Conservation (phyloP, 2,329 filamentous ascomycete species). For the Aspergillus sp. region DNA sequence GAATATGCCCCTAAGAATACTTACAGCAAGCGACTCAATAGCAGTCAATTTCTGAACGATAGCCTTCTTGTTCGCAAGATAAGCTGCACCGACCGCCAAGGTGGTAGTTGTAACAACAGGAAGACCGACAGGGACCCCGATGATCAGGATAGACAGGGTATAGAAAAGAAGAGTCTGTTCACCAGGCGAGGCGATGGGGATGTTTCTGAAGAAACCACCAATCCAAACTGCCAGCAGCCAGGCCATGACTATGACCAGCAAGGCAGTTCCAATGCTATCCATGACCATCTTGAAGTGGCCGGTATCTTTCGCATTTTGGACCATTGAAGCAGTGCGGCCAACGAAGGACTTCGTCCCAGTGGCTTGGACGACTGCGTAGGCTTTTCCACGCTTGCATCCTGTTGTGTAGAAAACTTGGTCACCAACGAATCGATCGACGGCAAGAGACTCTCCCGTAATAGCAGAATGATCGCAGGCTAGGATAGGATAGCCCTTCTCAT, state of each 20-base stretch:
- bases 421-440: constrained; percentile 63
- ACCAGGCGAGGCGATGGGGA: constrained; percentile 57
- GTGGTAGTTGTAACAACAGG: constrained; percentile 78
- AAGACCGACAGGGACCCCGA: constrained; percentile 77
- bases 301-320: constrained; percentile 72
- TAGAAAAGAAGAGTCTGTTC: constrained; percentile 68
- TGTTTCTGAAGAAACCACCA: constrained; percentile 73
- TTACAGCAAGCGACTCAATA: constrained; percentile 68
- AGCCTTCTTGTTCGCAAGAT: constrained; percentile 74
- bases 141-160: constrained; percentile 70
- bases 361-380: constrained; percentile 67
- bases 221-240: constrained; percentile 76
- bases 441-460: constrained; percentile 78
- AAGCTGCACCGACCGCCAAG: constrained; percentile 73
- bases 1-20: background rate
- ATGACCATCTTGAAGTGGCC: constrained; percentile 83
- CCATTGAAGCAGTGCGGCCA: constrained; percentile 71
- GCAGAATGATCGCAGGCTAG: constrained; percentile 76
- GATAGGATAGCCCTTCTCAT: constrained; percentile 53
- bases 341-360: constrained; percentile 74
- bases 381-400: constrained; percentile 78
- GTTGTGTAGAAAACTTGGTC: constrained; percentile 77
- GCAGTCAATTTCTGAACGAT: constrained; percentile 79
- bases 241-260: constrained; percentile 75
- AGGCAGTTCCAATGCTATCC: constrained; percentile 74